Base-by-base conservation (phyloP, 345 rosid genomes). In the Gossypium australe region DNA sequence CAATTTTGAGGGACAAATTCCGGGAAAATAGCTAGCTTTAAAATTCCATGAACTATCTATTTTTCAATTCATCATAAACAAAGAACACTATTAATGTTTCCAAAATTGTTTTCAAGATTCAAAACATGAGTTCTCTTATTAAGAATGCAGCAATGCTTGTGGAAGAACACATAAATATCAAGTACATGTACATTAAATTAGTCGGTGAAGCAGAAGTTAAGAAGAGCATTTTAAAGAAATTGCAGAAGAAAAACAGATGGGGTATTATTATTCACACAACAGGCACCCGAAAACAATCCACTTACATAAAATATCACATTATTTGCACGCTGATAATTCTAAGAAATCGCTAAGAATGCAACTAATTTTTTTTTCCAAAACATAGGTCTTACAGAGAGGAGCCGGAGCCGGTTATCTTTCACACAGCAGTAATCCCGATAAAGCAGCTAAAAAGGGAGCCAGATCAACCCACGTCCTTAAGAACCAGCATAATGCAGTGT, bases 241-340 rank as follows among this genome's bases (percentile, higher is more conserved):
- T 67, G 49, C 53, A 27, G 45, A 69, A 69, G 27, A 53, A 70
- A 76, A 84, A 75, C 78, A 64, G 74, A 77, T 60, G 82, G 84
- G 83, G 83, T 78, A n/a, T 82, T 58, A 76, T 86, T 86, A 84
- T 86, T 82, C 85, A 86, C 83, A 82, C 86, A 76, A 76, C 79
- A 81, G 77, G 73, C 75, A 76, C 78, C 83, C 82, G 48, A 41
- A 25, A 75, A 77, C 80, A 86, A 80, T 79, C 83, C 80, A 79
- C 76, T 79, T 82, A 71, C 79, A 72, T 79, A 84, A 72, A 73
- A 69, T 70, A 86, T 34, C 84, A 76, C 83, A 79, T 86, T 84
- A 84, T 86, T 84, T 78, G 73, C 86, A 80, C 72, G 73, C 83
- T 77, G 68, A 77, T 76, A 72, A 76, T 77, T 84, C 82, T 82